phyloP scores from a whole-genome alignment of 352 stramenopile species.

The Ophiocytium majus region DNA sequence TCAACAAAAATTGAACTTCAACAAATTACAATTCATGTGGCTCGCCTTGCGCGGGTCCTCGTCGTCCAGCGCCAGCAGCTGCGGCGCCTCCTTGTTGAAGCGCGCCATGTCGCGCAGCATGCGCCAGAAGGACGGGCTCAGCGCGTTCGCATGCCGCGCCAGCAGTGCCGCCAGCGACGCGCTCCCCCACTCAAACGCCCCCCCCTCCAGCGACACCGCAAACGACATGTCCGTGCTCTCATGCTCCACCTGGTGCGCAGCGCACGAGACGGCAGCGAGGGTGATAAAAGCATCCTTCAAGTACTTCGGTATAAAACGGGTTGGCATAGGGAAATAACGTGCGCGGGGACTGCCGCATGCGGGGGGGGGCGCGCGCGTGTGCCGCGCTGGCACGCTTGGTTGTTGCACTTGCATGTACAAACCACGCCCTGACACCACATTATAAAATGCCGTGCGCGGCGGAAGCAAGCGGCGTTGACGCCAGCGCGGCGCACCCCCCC shows the following conservation, averaged over 20 bases:
- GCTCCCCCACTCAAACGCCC: conserved; percentile 60
- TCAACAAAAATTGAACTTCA: conserved; percentile 17
- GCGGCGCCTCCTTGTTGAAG: conserved; percentile 66
- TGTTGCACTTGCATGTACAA: too few species aligned
- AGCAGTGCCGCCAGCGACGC: conserved; percentile 58
- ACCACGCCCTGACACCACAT: too few species aligned
- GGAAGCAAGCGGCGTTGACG: too few species aligned
- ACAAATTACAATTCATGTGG: background rate
- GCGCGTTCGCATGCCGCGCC: conserved; percentile 60
- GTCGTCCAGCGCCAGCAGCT: conserved; percentile 62
- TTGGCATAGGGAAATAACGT: too few species aligned
- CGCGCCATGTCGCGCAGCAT: conserved; percentile 64
- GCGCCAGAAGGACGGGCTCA: conserved; percentile 63
- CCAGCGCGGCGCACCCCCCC: background rate
- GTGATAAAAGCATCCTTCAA: too few species aligned
- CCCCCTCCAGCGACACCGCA: conserved; percentile 55
- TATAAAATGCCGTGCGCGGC: too few species aligned
- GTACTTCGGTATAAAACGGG: too few species aligned
- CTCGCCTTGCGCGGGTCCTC: conserved; percentile 56
- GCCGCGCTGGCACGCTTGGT: too few species aligned
- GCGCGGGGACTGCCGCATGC: too few species aligned
- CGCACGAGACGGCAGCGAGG: too few species aligned
- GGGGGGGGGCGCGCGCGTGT: too few species aligned
- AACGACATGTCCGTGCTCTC: conserved; percentile 50
- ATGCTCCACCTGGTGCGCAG: background rate